phyloP scores from a whole-genome alignment of 805 yeast species.

The Aciculoconidium aculeatum region DNA sequence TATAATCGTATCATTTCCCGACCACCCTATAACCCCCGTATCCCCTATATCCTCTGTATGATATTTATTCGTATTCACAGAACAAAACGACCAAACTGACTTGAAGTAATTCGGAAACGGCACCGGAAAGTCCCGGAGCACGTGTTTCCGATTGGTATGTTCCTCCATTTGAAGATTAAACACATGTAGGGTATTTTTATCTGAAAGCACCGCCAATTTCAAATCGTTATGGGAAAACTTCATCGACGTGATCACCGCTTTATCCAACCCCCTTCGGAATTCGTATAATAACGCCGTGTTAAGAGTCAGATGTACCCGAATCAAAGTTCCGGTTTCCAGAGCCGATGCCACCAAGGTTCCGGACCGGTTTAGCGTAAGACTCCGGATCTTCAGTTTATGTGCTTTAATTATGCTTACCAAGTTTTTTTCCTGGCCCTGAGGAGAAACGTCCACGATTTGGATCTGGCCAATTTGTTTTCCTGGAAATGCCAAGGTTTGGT shows the following conservation, averaged over 20 bases:
- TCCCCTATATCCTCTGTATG: conserved; percentile 23
- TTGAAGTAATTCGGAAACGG: conserved; percentile 64
- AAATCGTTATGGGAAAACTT: conserved; percentile 73
- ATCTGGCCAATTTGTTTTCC: conserved; percentile 72
- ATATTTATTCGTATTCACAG: conserved; percentile 48
- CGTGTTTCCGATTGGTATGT: conserved; percentile 53
- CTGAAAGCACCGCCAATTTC: conserved; percentile 78
- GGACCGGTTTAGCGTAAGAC: conserved; percentile 54
- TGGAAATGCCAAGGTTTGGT: conserved; percentile 68
- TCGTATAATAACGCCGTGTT: conserved; percentile 71
- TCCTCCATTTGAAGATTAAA: conserved; percentile 44
- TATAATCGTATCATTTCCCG: conserved; percentile 64
- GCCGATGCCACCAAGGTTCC: conserved; percentile 77
- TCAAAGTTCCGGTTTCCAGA: conserved; percentile 75
- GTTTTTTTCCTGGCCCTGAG: conserved; percentile 57
- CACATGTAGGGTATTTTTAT: conserved; percentile 84
- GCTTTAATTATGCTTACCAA: conserved; percentile 69
- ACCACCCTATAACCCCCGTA: conserved; percentile 57
- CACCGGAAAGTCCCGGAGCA: conserved; percentile 54
- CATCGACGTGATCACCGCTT: conserved; percentile 77
- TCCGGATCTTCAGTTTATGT: conserved; percentile 61
- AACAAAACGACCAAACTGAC: conserved; percentile 84
- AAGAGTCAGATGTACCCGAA: conserved; percentile 64
- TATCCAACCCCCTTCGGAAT: conserved; percentile 85
- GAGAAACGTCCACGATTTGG: conserved; percentile 70